Conservation (phyloP, 176 grass and related monocot species). For the Tillandsia leiboldiana region DNA sequence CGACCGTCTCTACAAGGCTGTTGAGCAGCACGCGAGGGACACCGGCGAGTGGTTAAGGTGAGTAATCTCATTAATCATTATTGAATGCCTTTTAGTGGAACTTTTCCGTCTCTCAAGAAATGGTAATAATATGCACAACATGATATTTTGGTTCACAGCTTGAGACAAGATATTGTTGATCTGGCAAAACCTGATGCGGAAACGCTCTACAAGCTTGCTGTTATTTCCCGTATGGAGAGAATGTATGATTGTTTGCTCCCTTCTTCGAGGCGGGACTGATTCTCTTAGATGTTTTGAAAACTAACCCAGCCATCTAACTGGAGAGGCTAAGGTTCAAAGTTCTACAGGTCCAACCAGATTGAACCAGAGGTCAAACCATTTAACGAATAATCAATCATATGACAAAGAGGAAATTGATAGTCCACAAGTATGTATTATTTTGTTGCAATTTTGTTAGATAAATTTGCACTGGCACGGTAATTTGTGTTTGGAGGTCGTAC, state of each 20-base stretch:
- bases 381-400: no score
- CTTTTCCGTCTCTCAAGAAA: neutral
- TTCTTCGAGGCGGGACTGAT: conserved; percentile 38
- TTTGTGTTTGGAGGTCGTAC: no score
- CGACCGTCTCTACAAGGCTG: conserved; percentile 72
- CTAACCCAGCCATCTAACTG: no score
- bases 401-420: no score
- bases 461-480: no score
- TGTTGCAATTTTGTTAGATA: no score
- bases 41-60: conserved; percentile 86
- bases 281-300: neutral
- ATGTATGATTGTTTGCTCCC: conserved; percentile 81
- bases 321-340: no score
- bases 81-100: neutral
- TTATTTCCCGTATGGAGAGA: conserved; percentile 46
- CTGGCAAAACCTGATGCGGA: conserved; percentile 59
- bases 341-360: no score
- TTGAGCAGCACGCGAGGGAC: conserved; percentile 68
- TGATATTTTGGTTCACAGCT: conserved; percentile 35
- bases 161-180: conserved; percentile 72
- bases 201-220: conserved; percentile 43
- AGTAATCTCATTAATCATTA: conserved; percentile 2
- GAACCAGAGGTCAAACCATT: no score
- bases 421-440: no score
- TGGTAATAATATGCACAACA: neutral